Base-by-base conservation (phyloP, 1,284 basidiomycete species). In the Sanguinoderma infundibulare region DNA sequence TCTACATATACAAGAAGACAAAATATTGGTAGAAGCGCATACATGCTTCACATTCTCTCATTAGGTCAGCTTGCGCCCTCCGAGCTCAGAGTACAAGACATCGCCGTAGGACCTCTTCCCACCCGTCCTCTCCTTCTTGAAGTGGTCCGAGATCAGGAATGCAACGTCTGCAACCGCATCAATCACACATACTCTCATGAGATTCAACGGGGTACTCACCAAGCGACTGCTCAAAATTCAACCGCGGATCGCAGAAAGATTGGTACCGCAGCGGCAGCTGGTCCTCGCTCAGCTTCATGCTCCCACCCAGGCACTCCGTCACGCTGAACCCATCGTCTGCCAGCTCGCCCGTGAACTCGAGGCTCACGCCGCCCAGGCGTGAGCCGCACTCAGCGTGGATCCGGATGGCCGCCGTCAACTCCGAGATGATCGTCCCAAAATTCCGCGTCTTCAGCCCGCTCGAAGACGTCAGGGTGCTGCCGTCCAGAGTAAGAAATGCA, bases 261-360 rank as follows among this genome's bases (percentile, higher is more conserved):
- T 86, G 22, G 57, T 12, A 59, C 61, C 92, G 77, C 71, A 92
- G 74, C 22, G 84, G 85, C 34, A 94, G 79, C 72, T 94, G 78
- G 55, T 90, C 86, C 73, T 94, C 90, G 46, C 79, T 81, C 39
- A 94, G 77, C 70, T 90, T 87, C 91, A 93, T 94, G 69, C 90
- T 93, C 8, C 91, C 91, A 17, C 90, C 91, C 7, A 92, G 76
- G 72, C 90, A 93, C 71, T 94, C 92, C 0, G 92, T 94, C 12
- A 99, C 97, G 65, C 92, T 95, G 76, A 91, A 96, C 1, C 96
- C 96, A 59, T 96, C 90, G 9, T 94, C 92, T 66, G 94, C 95
- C 56, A 98, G 81, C 74, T 99, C 97, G 17, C 96, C 97, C 0
- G 97, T 99, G 72, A 99, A 91, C 77, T 99, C 97, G 44, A 99